Evolutionary conservation across 441 rosid species (phyloP).

Genomic region (Corymbia calophylla): DNA sequence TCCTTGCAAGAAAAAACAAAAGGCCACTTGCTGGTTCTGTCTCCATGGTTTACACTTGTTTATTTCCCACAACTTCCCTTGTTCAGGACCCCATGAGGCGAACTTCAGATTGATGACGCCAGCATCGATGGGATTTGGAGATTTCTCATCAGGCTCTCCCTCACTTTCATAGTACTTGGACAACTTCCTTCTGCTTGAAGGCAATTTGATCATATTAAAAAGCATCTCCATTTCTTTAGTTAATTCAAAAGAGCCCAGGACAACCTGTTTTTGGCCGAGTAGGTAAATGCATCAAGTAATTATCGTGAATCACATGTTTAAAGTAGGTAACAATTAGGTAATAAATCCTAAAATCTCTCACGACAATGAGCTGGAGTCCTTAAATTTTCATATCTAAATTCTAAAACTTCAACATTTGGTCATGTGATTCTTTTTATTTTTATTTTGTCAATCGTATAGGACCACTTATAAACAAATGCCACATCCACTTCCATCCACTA

Average conservation of each 20-base stretch:
- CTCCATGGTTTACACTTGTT: neutral
- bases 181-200: neutral
- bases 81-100: neutral
- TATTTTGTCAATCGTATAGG: neutral
- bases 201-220: neutral
- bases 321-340: neutral
- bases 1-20: neutral
- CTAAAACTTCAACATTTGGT: neutral
- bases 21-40: neutral
- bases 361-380: rapidly evolving
- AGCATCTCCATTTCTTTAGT: neutral
- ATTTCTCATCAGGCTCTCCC: neutral
- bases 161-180: neutral
- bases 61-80: neutral
- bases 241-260: neutral
- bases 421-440: no score
- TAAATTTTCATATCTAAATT: neutral
- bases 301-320: neutral
- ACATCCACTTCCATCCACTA: neutral
- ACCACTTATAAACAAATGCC: neutral
- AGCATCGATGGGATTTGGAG: neutral
- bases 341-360: neutral
- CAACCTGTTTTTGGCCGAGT: neutral
- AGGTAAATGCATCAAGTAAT: neutral
- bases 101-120: neutral